Percentiles rank a stretch among this genome's conserved stretches.
Evolutionary conservation across 1,139 yeast genomes (phyloP).

Genomic region (Arxiozyma bovina): DNA sequence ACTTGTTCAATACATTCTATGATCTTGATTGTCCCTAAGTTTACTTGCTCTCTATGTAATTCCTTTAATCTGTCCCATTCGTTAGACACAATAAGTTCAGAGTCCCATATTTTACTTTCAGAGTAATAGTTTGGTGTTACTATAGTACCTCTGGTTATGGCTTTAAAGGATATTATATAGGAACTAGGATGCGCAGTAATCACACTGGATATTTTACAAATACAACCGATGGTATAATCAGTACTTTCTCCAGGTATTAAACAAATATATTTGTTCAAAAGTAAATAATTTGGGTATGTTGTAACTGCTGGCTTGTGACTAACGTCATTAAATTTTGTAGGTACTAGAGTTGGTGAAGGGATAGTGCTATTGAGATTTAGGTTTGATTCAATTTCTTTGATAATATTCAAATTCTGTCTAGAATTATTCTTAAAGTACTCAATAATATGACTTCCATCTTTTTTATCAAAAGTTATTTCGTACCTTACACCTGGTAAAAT

Average conservation of each 20-base stretch:
- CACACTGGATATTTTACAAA: constrained; percentile 13
- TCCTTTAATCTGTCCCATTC: constrained; percentile 16
- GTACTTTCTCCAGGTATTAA: constrained; percentile 17
- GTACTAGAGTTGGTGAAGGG: background rate
- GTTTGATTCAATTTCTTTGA: constrained; percentile 1
- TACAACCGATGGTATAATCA: constrained; percentile 9
- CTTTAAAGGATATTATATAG: constrained; percentile 48
- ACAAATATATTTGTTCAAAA: constrained; percentile 32
- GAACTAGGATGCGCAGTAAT: constrained; percentile 33
- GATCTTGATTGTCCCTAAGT: background rate
- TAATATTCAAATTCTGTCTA: background rate
- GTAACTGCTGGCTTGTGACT: background rate
- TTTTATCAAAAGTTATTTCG: constrained; percentile 40
- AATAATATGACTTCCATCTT: background rate
- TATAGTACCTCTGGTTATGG: constrained; percentile 41
- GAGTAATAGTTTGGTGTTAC: constrained; percentile 30
- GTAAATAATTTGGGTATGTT: background rate
- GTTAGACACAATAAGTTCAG: constrained; percentile 16
- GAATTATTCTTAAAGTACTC: constrained; percentile 2
- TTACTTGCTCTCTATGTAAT: background rate
- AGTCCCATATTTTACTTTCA: constrained; percentile 31
- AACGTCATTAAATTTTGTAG: background rate
- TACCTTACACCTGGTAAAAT: constrained; percentile 55
- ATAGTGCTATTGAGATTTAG: background rate
- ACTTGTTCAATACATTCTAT: constrained; percentile 1